A percentile compares a stretch with the other conserved stretches of the same genome.
Conservation (phyloP, 2,329 filamentous ascomycete genomes). For the Neofusicoccum ribis region DNA sequence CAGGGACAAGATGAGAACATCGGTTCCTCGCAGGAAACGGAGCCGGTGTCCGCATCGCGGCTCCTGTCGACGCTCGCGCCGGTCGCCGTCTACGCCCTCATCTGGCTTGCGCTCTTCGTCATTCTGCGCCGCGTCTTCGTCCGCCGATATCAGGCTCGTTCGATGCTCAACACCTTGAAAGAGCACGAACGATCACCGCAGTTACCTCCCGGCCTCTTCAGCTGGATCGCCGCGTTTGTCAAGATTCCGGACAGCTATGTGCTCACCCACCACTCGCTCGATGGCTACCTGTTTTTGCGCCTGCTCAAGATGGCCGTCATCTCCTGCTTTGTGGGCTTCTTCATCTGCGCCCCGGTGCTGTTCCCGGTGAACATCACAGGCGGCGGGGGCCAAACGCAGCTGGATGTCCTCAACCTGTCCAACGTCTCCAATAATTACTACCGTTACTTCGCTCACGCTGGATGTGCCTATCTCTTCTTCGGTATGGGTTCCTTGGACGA, state of each 20-base stretch:
- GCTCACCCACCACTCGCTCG: constrained; percentile 86
- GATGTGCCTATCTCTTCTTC: constrained; percentile 79
- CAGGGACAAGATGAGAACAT: constrained; percentile 40
- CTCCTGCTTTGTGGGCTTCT: constrained; percentile 56
- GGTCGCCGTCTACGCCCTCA: constrained; percentile 49
- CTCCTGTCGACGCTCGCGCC: constrained; percentile 56
- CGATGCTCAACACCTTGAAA: constrained; percentile 7
- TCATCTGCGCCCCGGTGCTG: constrained; percentile 81
- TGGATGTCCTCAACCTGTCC: constrained; percentile 77
- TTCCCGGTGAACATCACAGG: constrained; percentile 90
- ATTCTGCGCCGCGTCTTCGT: constrained; percentile 49
- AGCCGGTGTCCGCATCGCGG: constrained; percentile 42
- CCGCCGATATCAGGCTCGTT: constrained; percentile 58
- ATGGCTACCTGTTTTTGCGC: constrained; percentile 87
- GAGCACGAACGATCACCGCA: constrained; percentile 16
- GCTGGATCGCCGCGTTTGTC: constrained; percentile 51
- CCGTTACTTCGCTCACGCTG: constrained; percentile 76
- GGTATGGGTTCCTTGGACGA: constrained; percentile 37
- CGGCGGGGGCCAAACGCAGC: constrained; percentile 61
- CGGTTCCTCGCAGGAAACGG: constrained; percentile 46
- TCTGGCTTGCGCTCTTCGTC: constrained; percentile 57
- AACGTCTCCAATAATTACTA: constrained; percentile 66
- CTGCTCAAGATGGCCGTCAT: constrained; percentile 62
- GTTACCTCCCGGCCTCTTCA: constrained; percentile 24
- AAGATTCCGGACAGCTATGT: constrained; percentile 71